Base-by-base conservation (phyloP, 2,329 filamentous ascomycete genomes). In the Orbilia ellipsospora region DNA sequence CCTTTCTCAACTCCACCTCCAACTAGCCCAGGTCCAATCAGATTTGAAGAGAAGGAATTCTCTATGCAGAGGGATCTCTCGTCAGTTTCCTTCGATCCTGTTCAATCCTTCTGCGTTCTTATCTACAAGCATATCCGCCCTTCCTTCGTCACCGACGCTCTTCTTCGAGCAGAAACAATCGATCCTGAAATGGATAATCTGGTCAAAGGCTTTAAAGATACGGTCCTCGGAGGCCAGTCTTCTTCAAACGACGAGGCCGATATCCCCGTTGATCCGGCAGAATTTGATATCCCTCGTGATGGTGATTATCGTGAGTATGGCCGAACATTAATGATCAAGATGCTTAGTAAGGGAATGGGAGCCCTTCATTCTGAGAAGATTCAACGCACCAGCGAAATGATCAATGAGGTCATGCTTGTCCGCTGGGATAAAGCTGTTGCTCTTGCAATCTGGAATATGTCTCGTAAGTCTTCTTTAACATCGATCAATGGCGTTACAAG, bases 301-400 rank as follows among this genome's bases (percentile, higher is more conserved):
- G 70, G 70, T 3, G 66, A 62, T 18, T 52, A 63, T 45, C 50
- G 70, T 13, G 70, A 74, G 31, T 16, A 56, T 10, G 63, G 40
- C 10, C 56, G 70, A 36, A 63, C 31, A 4, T 4, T 74, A 40
- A 68, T 74, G 63, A 40, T 74, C 51, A 67, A 63, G 52, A 74
- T 74, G 70, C 40, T 74, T 16, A 45, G 64, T 10, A 56, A 63
- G 8, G 63, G 63, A 1, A 18, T 74, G 12, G 70, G 70, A 28
- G 70, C 63, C n/a, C 26, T 74, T 56, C 63, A 62, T 51, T 28
- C 40, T 5, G 51, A 64, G 7, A 57, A 48, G 44, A 74, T 68
- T 20, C 63, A 68, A 51, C 70, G 70, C 4, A 62, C 26, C 12
- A 74, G 64, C 20, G 70, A 74, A 7, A 74, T 74, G 70, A 68